A percentile compares a stretch with the other conserved stretches of the same genome.
phyloP scores from a whole-genome alignment of 192 early-diverging fungal species.

The Rhizoclosmatium globosum region DNA sequence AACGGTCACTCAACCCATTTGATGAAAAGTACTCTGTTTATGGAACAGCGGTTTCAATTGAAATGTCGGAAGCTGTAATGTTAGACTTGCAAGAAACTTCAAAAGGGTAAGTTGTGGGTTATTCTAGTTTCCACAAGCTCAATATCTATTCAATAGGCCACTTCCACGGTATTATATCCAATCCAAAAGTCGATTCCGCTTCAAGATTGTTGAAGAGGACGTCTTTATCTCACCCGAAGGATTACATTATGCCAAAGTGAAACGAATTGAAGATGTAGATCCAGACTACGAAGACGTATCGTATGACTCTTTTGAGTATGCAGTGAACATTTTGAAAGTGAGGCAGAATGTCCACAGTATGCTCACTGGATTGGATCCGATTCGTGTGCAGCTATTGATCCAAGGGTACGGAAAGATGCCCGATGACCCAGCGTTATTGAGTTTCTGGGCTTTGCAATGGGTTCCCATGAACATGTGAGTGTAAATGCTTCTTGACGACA shows the following conservation, averaged over 20 bases:
- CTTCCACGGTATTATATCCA: slow-evolving; percentile 28
- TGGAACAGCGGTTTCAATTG: slow-evolving; percentile 9
- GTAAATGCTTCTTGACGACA: neutral
- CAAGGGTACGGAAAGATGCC: slow-evolving; percentile 25
- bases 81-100: slow-evolving; percentile 1
- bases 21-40: neutral
- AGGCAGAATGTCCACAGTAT: neutral
- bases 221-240: slow-evolving; percentile 20
- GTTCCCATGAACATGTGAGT: slow-evolving; percentile 12
- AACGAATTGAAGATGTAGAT: slow-evolving; percentile 16
- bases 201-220: neutral
- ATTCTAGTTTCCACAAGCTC: neutral
- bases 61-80: neutral
- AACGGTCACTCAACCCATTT: slow-evolving; percentile 6
- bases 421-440: slow-evolving; percentile 11
- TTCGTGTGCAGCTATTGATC: slow-evolving; percentile 5
- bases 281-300: neutral
- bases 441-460: slow-evolving; percentile 32
- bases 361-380: slow-evolving; percentile 8
- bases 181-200: slow-evolving; percentile 15
- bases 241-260: slow-evolving; percentile 14
- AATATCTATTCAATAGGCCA: neutral
- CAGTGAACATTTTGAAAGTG: neutral
- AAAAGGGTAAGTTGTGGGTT: slow-evolving; percentile 7
- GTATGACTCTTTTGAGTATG: slow-evolving; percentile 14